Conservation (phyloP, 2,329 filamentous ascomycete species). For the Fusarium camptoceras region DNA sequence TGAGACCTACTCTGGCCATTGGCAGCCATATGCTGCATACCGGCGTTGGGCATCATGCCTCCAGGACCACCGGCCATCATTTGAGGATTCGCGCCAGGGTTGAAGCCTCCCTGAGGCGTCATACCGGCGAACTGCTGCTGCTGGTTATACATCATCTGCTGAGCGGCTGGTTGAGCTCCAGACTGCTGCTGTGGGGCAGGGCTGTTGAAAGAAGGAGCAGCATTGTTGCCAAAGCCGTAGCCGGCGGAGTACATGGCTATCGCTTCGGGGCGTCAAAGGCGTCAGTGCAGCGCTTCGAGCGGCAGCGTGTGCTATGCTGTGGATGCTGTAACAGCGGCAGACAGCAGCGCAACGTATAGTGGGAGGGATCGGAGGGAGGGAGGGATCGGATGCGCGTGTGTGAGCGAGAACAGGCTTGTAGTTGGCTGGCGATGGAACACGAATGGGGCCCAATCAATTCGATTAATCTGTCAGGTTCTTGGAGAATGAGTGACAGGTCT, state of each 20-base stretch:
- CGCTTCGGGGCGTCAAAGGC: conserved; percentile 27
- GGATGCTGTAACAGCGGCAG: conserved; percentile 28
- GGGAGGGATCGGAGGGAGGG: conserved; percentile 13
- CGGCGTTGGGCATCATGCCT: conserved; percentile 73
- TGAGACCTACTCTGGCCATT: conserved; percentile 69
- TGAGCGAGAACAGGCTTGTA: conserved; percentile 33
- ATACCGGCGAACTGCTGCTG: conserved; percentile 67
- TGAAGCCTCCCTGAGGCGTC: conserved; percentile 63
- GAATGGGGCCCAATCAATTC: conserved; percentile 32
- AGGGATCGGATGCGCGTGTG: conserved; percentile 23
- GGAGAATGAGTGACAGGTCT: conserved; percentile 21
- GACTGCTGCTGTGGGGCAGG: conserved; percentile 53
- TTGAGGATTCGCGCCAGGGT: conserved; percentile 62
- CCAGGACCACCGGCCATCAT: conserved; percentile 67
- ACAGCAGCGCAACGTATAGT: conserved; percentile 18
- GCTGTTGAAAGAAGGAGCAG: conserved; percentile 65
- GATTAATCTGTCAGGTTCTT: conserved; percentile 18
- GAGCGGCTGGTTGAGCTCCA: conserved; percentile 56
- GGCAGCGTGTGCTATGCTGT: conserved; percentile 30
- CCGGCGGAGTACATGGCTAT: conserved; percentile 64
- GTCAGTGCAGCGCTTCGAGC: conserved; percentile 39
- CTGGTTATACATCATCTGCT: conserved; percentile 70
- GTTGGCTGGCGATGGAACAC: conserved; percentile 37
- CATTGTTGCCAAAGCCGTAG: conserved; percentile 66
- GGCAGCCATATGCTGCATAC: conserved; percentile 68